Conservation (phyloP, 441 rosid species). For the Daphne laureola region DNA sequence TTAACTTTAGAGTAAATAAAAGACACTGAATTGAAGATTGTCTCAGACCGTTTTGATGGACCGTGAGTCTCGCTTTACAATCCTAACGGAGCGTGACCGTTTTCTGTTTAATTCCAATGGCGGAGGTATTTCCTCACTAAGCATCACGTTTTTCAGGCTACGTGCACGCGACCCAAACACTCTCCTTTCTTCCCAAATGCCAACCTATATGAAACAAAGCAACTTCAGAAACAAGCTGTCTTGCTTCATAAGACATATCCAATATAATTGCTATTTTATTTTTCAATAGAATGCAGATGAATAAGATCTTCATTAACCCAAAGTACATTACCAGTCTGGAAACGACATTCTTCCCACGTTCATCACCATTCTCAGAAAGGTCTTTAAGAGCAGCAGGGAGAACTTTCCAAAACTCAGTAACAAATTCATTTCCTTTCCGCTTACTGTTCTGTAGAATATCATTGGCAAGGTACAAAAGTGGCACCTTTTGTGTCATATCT, state of each 20-base stretch:
- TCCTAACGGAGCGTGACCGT: conserved; percentile 69
- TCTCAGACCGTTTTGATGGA: conserved; percentile 67
- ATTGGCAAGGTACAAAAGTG: conserved; percentile 83
- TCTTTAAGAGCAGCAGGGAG: conserved; percentile 83
- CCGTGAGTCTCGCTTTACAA: conserved; percentile 72
- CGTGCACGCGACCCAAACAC: conserved; percentile 80
- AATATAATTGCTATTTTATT: background rate
- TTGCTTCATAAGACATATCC: background rate
- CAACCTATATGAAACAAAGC: conserved; percentile 31
- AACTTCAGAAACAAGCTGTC: background rate
- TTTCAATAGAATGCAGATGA: background rate
- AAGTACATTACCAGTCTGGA: conserved; percentile 57
- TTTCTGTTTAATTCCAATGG: conserved; percentile 72
- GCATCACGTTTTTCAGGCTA: conserved; percentile 69
- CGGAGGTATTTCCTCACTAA: conserved; percentile 60
- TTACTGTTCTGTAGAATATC: conserved; percentile 93
- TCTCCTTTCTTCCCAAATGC: conserved; percentile 89
- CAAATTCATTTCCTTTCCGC: conserved; percentile 89
- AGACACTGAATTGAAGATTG: background rate
- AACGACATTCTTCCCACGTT: conserved; percentile 63
- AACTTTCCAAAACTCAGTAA: conserved; percentile 85
- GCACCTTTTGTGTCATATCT: conserved; percentile 66
- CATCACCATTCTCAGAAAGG: conserved; percentile 65
- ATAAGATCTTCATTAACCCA: background rate
- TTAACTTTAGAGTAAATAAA: background rate